phyloP scores from a whole-genome alignment of 202 grass and related monocot genomes.

The Tripidium arundinaceum region DNA sequence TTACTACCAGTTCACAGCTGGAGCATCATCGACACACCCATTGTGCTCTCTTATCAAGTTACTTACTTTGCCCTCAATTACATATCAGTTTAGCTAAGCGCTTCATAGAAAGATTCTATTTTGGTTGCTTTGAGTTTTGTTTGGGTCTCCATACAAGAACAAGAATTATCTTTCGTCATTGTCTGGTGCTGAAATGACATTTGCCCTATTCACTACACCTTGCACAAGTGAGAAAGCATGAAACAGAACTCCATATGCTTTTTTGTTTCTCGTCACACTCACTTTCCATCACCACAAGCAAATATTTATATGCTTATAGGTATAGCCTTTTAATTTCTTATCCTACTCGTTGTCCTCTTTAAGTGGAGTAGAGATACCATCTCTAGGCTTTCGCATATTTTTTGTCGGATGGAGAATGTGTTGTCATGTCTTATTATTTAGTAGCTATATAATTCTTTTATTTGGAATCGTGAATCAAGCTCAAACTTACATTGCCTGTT shows the following conservation, averaged over 20 bases:
- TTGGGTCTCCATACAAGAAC: slow-evolving; percentile 29
- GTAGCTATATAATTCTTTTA: not conserved
- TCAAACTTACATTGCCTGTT: not conserved
- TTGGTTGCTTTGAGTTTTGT: slow-evolving; percentile 21
- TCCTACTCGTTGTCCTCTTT: not conserved
- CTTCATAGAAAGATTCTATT: slow-evolving; percentile 20
- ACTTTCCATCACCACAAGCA: no score
- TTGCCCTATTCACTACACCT: slow-evolving; percentile 20
- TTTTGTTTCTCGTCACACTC: not conserved
- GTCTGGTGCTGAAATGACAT: slow-evolving; percentile 33
- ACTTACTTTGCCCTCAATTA: not conserved
- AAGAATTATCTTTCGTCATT: slow-evolving; percentile 6
- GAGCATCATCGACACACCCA: not conserved
- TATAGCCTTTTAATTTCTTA: not conserved
- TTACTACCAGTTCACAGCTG: not conserved
- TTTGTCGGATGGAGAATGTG: slow-evolving; percentile 11
- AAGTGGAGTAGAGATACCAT: slow-evolving; percentile 23
- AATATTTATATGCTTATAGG: slow-evolving; percentile 13
- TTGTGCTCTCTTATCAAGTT: no score
- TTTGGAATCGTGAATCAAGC: not conserved
- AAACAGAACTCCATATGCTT: not conserved
- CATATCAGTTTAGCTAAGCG: not conserved
- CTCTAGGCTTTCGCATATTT: not conserved
- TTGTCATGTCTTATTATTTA: slow-evolving; percentile 19
- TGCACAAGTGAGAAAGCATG: not conserved